Evolutionary conservation across 192 early-diverging fungal genomes (phyloP), one percentile per base, ranked within the genome.

Genomic region (Coemansia erecta): DNA sequence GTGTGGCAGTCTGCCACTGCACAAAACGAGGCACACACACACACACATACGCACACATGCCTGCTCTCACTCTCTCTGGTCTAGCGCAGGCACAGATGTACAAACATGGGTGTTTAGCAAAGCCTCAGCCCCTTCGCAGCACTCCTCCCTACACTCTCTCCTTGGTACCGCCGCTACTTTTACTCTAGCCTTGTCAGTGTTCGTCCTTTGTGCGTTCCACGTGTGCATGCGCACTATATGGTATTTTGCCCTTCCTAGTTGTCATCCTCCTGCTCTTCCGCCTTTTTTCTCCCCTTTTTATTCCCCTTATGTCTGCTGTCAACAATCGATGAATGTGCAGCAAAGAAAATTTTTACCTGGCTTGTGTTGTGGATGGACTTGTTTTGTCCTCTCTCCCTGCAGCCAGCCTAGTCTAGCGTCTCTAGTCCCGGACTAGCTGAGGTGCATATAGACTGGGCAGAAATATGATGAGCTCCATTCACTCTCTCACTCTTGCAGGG

Each of bases 181-280:
- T n/a, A 28, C 26, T 22, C 22, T 47, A 22, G n/a, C 48, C 7
- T 31, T 50, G 24, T 24, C 14, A 28, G 37, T 13, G 37, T 54
- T 40, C 19, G 13, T 54, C 28, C 37, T 54, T 35, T 52, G 50
- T 52, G 18, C 21, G 28, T 39, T 54, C 52, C 52, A 22, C 52
- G 52, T 54, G 52, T 54, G 52, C 52, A 54, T 54, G 19, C 19
- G 33, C 52, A 54, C 52, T 54, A 54, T 54, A 52, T 52, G n/a
- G 21, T 35, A 24, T 23, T 53, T 33, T 41, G 3, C 7, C 7
- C 35, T 37, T 37, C 10, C 35, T 37, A 9, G 35, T 9, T 37
- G 35, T 11, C 35, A 37, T 37, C 8, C 35, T 37, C 8, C 35
- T n/a, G n/a, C n/a, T n/a, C n/a, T n/a, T n/a, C n/a, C n/a, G n/a